These are phyloP conservation scores for Xylaria acuta DNA, from an alignment of 495 filamentous ascomycete species.

Conservation along the genomic window DNA sequence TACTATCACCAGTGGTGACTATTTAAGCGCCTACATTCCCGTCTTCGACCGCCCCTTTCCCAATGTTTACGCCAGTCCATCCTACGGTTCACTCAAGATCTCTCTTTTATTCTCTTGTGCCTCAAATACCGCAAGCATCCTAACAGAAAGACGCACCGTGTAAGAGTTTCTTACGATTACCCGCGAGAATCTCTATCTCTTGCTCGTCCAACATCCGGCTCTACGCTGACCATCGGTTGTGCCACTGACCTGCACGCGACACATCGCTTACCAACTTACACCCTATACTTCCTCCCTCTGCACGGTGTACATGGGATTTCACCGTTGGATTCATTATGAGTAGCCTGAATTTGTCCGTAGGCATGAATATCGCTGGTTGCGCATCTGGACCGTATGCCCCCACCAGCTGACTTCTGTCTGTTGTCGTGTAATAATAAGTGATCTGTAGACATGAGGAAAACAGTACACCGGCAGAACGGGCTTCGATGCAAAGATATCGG, in stretches of 20 bases:
- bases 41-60: not conserved
- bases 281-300: not conserved
- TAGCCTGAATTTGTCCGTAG: not conserved
- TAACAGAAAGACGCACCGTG: not conserved
- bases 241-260: conserved; percentile 13
- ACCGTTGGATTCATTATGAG: not conserved
- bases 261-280: not conserved
- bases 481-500: not conserved
- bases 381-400: conserved; percentile 20
- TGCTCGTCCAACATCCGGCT: not conserved
- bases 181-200: not conserved
- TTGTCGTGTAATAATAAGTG: not conserved
- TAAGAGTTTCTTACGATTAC: not conserved
- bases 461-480: conserved; percentile 12
- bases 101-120: not conserved
- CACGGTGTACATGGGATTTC: not conserved
- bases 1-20: not conserved
- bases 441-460: not conserved
- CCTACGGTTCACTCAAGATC: not conserved
- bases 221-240: not conserved
- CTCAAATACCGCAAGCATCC: too few species aligned
- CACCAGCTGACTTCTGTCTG: not conserved
- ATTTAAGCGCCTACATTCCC: conserved; percentile 8
- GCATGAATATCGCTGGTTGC: conserved; percentile 16
- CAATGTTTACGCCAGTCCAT: too few species aligned